Evolutionary conservation across 768 basidiomycete genomes (phyloP).

Genomic region (Pulveroboletus frians): DNA sequence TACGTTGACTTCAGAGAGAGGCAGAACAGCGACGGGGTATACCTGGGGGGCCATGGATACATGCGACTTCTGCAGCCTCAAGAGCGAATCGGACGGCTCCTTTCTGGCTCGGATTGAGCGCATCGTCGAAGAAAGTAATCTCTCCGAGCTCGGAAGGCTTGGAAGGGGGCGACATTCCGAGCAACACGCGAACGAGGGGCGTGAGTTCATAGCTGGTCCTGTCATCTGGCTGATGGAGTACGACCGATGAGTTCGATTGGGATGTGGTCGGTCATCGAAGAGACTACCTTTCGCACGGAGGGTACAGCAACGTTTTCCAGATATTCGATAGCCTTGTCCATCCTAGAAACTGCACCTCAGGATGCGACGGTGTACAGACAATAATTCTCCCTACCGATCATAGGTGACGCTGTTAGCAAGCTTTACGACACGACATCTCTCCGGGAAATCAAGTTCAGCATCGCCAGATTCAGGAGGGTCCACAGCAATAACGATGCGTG

Average conservation of each 20-base stretch:
- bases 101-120: constrained; percentile 80
- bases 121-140: constrained; percentile 66
- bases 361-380: background rate
- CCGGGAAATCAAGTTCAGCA: constrained; percentile 75
- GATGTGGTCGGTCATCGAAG: background rate
- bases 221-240: constrained; percentile 32
- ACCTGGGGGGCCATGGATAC: constrained; percentile 98
- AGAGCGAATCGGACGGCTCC: constrained; percentile 81
- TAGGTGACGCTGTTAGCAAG: constrained; percentile 91
- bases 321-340: constrained; percentile 77
- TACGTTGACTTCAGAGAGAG: background rate
- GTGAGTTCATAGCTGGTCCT: constrained; percentile 42
- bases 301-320: constrained; percentile 45
- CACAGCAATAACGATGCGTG: constrained; percentile 74
- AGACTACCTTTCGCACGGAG: constrained; percentile 21
- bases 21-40: background rate
- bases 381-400: constrained; percentile 50
- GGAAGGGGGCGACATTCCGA: constrained; percentile 57
- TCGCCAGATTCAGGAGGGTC: constrained; percentile 55
- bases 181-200: constrained; percentile 59
- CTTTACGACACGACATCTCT: constrained; percentile 80
- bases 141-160: constrained; percentile 32
- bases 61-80: constrained; percentile 74
- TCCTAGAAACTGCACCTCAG: constrained; percentile 43
- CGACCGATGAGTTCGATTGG: background rate